Conservation (phyloP, 495 filamentous ascomycete species). For the Bacidia gigantensis region DNA sequence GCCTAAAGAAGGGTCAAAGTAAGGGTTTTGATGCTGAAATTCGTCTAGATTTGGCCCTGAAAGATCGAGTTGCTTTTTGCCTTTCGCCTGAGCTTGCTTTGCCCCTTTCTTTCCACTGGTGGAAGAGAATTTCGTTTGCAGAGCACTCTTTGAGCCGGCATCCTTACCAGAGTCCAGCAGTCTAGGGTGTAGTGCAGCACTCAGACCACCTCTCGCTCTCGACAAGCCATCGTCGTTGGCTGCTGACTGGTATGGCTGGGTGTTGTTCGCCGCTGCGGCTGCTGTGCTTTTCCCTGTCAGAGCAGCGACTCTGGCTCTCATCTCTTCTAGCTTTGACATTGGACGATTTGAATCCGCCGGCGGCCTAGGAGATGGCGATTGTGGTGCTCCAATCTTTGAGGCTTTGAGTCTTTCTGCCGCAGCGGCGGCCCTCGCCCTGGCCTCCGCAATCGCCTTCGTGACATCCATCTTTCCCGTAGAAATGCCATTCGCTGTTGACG, state of each 20-base stretch:
- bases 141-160: slow-evolving; percentile 40
- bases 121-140: slow-evolving; percentile 43
- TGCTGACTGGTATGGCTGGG: slow-evolving; percentile 29
- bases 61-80: slow-evolving; percentile 51
- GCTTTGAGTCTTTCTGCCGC: slow-evolving; percentile 40
- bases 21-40: slow-evolving; percentile 59
- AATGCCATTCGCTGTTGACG: slow-evolving; percentile 27
- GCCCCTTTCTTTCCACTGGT: slow-evolving; percentile 46
- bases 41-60: slow-evolving; percentile 56
- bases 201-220: slow-evolving; percentile 60
- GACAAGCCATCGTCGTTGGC: slow-evolving; percentile 34
- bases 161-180: slow-evolving; percentile 53
- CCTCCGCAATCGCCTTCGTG: slow-evolving; percentile 48
- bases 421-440: slow-evolving; percentile 45
- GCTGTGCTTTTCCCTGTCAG: slow-evolving; percentile 49
- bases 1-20: slow-evolving; percentile 64
- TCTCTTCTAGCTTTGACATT: slow-evolving; percentile 43
- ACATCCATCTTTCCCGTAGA: slow-evolving; percentile 38
- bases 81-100: slow-evolving; percentile 28
- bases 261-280: slow-evolving; percentile 20
- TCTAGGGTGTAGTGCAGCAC: slow-evolving; percentile 81
- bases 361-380: slow-evolving; percentile 18
- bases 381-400: slow-evolving; percentile 19
- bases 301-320: slow-evolving; percentile 73
- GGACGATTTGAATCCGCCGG: slow-evolving; percentile 27